These are phyloP conservation scores for Arachis hypogaea DNA, from an alignment of 306 rosid genomes.

Conservation along the genomic window DNA sequence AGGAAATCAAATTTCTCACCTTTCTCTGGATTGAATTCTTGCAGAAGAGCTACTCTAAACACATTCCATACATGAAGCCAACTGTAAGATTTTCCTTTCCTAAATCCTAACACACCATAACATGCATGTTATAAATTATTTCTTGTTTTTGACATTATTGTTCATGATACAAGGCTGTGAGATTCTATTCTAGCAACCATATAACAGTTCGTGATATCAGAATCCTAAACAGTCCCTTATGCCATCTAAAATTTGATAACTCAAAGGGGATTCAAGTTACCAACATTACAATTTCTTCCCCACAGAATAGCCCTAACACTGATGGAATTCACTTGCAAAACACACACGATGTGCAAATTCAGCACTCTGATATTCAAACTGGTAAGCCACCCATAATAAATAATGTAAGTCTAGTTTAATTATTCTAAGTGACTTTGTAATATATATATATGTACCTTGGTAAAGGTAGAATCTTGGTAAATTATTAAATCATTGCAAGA, in stretches of 20 bases:
- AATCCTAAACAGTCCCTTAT: conserved; percentile 83
- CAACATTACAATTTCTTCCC: conserved; percentile 79
- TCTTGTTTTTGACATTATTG: conserved; percentile 29
- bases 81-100: conserved; percentile 56
- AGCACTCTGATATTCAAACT: conserved; percentile 66
- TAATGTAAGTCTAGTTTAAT: background rate
- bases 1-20: conserved; percentile 6
- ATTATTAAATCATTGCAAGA: no score
- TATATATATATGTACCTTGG: no score
- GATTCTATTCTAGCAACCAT: conserved; percentile 73
- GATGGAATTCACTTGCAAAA: conserved; percentile 97
- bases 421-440: conserved; percentile 12
- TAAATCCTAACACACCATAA: background rate
- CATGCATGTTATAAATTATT: background rate
- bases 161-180: conserved; percentile 63
- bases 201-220: conserved; percentile 64
- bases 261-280: conserved; percentile 62
- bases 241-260: conserved; percentile 89
- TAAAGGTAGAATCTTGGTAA: no score
- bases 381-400: conserved; percentile 48
- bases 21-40: conserved; percentile 13
- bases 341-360: conserved; percentile 80
- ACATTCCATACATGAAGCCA: conserved; percentile 65
- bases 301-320: conserved; percentile 83
- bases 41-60: conserved; percentile 60